Evolutionary conservation across 768 basidiomycete genomes (phyloP).

Genomic region (Russula sp.): DNA sequence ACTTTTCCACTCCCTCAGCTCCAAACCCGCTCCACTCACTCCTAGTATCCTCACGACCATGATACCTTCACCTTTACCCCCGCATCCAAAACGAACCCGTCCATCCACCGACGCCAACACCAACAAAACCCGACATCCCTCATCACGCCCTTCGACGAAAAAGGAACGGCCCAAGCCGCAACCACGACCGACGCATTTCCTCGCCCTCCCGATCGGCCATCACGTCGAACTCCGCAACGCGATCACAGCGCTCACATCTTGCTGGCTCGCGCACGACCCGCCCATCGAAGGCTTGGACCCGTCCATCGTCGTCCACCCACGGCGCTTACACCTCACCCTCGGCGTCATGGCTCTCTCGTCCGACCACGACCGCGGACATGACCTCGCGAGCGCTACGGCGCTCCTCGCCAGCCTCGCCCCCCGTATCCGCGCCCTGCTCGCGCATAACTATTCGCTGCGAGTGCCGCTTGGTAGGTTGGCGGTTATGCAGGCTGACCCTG

Average conservation of each 20-base stretch:
- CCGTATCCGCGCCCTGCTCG: conserved; percentile 40
- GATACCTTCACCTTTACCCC: conserved; percentile 10
- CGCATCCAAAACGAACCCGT: conserved; percentile 11
- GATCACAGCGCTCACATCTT: conserved; percentile 26
- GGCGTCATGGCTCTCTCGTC: conserved; percentile 57
- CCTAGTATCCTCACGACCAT: no score
- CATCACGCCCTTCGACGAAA: background rate
- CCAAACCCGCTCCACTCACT: background rate
- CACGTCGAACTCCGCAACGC: conserved; percentile 27
- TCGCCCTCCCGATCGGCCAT: conserved; percentile 25
- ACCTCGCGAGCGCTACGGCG: conserved; percentile 24
- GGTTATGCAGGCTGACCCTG: conserved; percentile 38
- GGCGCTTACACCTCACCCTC: conserved; percentile 64
- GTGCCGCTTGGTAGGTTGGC: conserved; percentile 43
- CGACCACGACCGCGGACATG: background rate
- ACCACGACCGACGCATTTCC: conserved; percentile 12
- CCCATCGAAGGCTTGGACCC: conserved; percentile 48
- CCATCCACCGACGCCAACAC: background rate
- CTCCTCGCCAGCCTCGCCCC: conserved; percentile 27
- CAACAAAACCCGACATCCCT: conserved; percentile 19
- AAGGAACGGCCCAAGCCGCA: background rate
- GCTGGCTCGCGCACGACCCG: conserved; percentile 27
- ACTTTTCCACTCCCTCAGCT: background rate
- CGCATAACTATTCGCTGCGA: conserved; percentile 25
- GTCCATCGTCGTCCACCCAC: conserved; percentile 47